Base-by-base conservation (phyloP, 2,329 filamentous ascomycete genomes). In the Aspergillus puulaauensis region DNA sequence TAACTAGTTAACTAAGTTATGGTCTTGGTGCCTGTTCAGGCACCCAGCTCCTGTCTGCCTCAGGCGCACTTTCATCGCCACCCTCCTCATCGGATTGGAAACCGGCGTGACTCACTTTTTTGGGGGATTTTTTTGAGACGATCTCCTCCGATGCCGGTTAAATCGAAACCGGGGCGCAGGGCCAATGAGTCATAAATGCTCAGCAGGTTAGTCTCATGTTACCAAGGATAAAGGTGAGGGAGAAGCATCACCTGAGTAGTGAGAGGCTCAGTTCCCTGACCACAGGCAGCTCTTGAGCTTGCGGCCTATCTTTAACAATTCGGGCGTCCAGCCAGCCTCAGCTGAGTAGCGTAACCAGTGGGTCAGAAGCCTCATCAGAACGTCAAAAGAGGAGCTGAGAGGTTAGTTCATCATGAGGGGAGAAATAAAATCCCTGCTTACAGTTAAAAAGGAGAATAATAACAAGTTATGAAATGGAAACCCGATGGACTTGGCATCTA, bases 201-300 rank as follows among this genome's bases (percentile, higher is more conserved):
- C 7, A 31, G 17, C 27, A 31, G 24, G 15, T 48, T n/a, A 35
- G 27, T 48, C 45, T 35, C 24, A 19, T 31, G 45, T 37, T 35
- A 19, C 31, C 31, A 35, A 8, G 17, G 24, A 17, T 19, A n/a
- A 21, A 43, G 31, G 52, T 47, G 52, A 43, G 52, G 51, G 24
- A 6, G 21, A n/a, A 14, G 33, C 51, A 53, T 53, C 51, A 53
- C 51, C 51, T 53, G 51, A 53, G 31, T 11, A 31, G 27, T 31
- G 27, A 31, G 27, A 31, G 27, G 27, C 27, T 31, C 27, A 31
- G 27, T 31, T 31, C 9, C 27, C 27, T 11, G 27, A 31, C 8
- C 27, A 31, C 9, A 11, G 27, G 27, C 27, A 31, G 27, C 27
- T 31, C 9, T 31, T 31, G 9, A 31, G 27, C 27, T 31, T 31